phyloP scores from a whole-genome alignment of 2,329 filamentous ascomycete species.

The Massarina eburnea region DNA sequence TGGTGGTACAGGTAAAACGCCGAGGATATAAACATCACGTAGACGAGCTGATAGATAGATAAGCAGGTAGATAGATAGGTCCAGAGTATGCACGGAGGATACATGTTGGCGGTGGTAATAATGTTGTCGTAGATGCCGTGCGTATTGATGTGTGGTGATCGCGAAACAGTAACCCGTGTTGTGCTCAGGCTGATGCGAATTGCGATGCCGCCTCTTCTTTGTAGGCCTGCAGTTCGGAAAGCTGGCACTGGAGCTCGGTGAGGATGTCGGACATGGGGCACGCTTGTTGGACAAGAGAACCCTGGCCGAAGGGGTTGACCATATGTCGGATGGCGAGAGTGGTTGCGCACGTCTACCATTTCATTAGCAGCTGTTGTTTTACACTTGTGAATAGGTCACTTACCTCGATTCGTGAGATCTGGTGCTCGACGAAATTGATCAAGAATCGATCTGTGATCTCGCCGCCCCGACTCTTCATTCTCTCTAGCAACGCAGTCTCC shows the following conservation, averaged over 20 bases:
- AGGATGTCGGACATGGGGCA: constrained; percentile 77
- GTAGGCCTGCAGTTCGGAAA: constrained; percentile 61
- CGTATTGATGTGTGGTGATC: not conserved
- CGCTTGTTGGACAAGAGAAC: constrained; percentile 68
- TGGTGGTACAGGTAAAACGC: constrained; percentile 2
- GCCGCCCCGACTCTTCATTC: constrained; percentile 70
- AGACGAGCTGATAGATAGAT: not conserved
- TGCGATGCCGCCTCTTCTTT: constrained; percentile 27
- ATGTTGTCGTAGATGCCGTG: not conserved
- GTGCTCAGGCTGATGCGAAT: constrained; percentile 15
- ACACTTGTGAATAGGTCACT: constrained; percentile 34
- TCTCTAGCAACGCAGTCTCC: constrained; percentile 79
- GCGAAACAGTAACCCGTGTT: not conserved
- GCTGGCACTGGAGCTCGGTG: constrained; percentile 59
- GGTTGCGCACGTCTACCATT: constrained; percentile 73
- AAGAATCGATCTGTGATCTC: constrained; percentile 88
- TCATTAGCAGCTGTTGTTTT: constrained; percentile 19
- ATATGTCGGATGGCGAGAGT: constrained; percentile 79
- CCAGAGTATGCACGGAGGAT: not conserved
- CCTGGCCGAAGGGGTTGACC: constrained; percentile 67
- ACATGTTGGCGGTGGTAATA: not conserved
- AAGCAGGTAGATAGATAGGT: not conserved
- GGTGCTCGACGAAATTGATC: constrained; percentile 88
- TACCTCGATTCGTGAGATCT: constrained; percentile 95
- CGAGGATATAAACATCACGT: constrained; percentile 1